Conservation (phyloP, 2,329 filamentous ascomycete genomes). For the Amphichorda felina region DNA sequence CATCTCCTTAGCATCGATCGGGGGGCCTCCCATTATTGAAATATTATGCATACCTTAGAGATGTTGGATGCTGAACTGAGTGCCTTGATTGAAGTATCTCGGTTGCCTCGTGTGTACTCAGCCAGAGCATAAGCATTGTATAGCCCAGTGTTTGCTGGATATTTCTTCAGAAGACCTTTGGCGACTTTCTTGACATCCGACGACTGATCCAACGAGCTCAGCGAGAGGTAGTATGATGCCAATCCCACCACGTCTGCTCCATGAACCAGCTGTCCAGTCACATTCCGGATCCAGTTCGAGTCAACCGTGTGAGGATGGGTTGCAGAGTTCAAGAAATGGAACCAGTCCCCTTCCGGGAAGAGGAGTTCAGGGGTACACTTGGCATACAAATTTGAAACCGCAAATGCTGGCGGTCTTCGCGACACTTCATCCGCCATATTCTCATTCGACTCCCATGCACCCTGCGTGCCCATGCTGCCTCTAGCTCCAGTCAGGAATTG, state of each 20-base stretch:
- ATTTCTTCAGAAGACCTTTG: conserved; percentile 60
- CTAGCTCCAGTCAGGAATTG: conserved; percentile 11
- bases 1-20: too few species aligned
- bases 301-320: conserved; percentile 13
- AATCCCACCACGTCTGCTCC: conserved; percentile 24
- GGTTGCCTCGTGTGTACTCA: conserved; percentile 48
- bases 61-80: conserved; percentile 48
- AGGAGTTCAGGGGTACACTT: conserved; percentile 31
- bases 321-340: conserved; percentile 22
- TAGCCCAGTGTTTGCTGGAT: conserved; percentile 49
- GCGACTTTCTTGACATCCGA: conserved; percentile 54
- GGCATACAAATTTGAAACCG: background rate
- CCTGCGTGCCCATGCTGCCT: conserved; percentile 2
- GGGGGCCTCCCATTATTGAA: conserved; percentile 1
- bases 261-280: conserved; percentile 47
- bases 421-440: background rate
- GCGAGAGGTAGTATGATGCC: conserved; percentile 58
- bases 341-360: conserved; percentile 35
- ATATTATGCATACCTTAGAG: conserved; percentile 2
- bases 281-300: conserved; percentile 36
- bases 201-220: conserved; percentile 46
- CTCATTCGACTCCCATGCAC: conserved; percentile 5
- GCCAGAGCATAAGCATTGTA: conserved; percentile 74
- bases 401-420: conserved; percentile 3
- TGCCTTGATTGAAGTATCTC: conserved; percentile 48